A percentile compares a stretch with the other conserved stretches of the same genome.
phyloP scores from a whole-genome alignment of 495 filamentous ascomycete genomes.

The Lasiosphaeriaceae sp. region DNA sequence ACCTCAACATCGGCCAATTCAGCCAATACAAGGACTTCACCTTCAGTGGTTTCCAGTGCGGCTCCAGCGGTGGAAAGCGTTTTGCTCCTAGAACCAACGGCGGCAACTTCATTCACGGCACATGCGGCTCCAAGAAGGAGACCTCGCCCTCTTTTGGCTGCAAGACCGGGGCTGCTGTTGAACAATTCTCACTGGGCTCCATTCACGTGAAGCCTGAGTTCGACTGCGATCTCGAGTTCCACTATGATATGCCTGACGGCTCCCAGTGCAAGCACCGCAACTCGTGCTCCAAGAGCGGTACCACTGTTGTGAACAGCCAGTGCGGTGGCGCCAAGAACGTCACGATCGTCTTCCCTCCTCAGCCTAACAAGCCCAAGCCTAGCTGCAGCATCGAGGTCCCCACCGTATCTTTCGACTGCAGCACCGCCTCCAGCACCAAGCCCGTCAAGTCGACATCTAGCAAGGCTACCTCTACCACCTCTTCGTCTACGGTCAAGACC shows the following conservation, averaged over 20 bases:
- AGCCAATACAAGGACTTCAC: slow-evolving; percentile 62
- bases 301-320: slow-evolving; percentile 71
- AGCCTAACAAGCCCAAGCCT: slow-evolving; percentile 47
- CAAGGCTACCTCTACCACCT: slow-evolving; percentile 15
- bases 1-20: slow-evolving; percentile 61
- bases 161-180: slow-evolving; percentile 44
- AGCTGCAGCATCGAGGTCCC: slow-evolving; percentile 71
- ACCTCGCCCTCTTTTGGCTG: slow-evolving; percentile 57
- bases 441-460: slow-evolving; percentile 28
- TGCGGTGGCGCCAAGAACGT: slow-evolving; percentile 87
- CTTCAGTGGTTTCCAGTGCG: slow-evolving; percentile 69
- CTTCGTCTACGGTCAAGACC: slow-evolving; percentile 16
- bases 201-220: slow-evolving; percentile 69
- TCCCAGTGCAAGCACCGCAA: slow-evolving; percentile 71
- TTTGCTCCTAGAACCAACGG: slow-evolving; percentile 40
- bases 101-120: slow-evolving; percentile 62
- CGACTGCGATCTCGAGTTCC: slow-evolving; percentile 73
- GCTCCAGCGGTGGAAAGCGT: slow-evolving; percentile 49
- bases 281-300: slow-evolving; percentile 59
- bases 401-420: slow-evolving; percentile 78
- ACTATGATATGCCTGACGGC: slow-evolving; percentile 78
- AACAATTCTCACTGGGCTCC: slow-evolving; percentile 69
- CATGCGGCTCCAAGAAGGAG: slow-evolving; percentile 43
- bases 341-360: slow-evolving; percentile 64
- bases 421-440: slow-evolving; percentile 40